Evolutionary conservation across 768 basidiomycete genomes (phyloP), one percentile per base, ranked within the genome.

Genomic region (Mycena venus): DNA sequence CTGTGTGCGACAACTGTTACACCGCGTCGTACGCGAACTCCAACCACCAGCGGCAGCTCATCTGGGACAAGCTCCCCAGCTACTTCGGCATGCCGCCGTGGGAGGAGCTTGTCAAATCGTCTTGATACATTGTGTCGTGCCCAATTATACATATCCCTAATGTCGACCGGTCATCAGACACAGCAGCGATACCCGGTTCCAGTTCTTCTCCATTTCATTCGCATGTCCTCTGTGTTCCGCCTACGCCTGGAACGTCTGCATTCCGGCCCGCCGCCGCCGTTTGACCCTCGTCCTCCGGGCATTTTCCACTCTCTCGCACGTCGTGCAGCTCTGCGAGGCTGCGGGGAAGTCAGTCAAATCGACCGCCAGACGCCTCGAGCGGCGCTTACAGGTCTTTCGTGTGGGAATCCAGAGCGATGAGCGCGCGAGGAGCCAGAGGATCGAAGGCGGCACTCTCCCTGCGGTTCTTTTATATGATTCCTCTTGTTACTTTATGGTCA

Each of bases 181-280:
- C n/a, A 73, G 69, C 19, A 83, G 23, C 1, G 81, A 79, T 21
- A 84, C 76, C 51, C 80, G 66, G 32, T 84, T 82, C 82, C 83
- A 84, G 23, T 76, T 76, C 53, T 72, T 47, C 47, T 42, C 44
- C 34, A 49, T 59, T 40, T 4, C 32, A 56, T 38, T 9, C 4
- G 27, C 31, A 10, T 34, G 47, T n/a, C 62, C 73, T 32, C 65
- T 65, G 25, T 73, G 36, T 25, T 51, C 44, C 8, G 80, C 82
- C 84, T 84, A 85, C 14, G 68, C 55, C 10, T 79, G 68, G 60
- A 84, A 79, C 10, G 73, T 80, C 56, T 74, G 79, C 78, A 84
- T 10, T 66, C 73, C 1, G 80, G 81, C 70, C 80, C 6, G 76
- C 68, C 17, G 78, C 67, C 6, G 74, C 77, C 32, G 78, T 75